Evolutionary conservation across 2,329 filamentous ascomycete species (phyloP).

Genomic region (Lithohypha guttulata): DNA sequence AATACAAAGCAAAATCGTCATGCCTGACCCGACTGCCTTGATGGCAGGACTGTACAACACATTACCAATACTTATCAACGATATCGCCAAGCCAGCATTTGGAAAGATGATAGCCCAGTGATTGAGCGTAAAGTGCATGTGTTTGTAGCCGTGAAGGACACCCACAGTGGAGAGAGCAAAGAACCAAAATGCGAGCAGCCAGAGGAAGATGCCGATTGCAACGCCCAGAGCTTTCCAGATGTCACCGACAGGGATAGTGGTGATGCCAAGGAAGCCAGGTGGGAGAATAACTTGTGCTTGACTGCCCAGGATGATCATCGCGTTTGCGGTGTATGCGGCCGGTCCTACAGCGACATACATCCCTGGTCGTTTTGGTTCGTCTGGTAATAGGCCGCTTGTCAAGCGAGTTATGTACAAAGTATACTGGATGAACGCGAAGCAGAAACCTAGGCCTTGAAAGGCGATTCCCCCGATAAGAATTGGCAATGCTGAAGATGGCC

Average conservation of each 20-base stretch:
- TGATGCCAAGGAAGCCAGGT: constrained; percentile 8
- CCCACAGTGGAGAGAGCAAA: constrained; percentile 9
- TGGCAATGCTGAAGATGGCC: constrained; percentile 40
- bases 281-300: constrained; percentile 8
- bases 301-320: constrained; percentile 8
- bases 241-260: constrained; percentile 3
- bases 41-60: constrained; percentile 42
- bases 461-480: constrained; percentile 56
- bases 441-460: constrained; percentile 59
- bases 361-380: constrained; percentile 52
- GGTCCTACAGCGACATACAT: constrained; percentile 66
- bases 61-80: constrained; percentile 46
- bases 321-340: constrained; percentile 17
- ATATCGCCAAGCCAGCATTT: constrained; percentile 51
- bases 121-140: constrained; percentile 39
- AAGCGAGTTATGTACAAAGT: constrained; percentile 58
- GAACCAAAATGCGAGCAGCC: constrained; percentile 13
- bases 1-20: constrained; percentile 46
- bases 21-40: constrained; percentile 42
- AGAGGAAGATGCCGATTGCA: constrained; percentile 9
- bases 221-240: constrained; percentile 5
- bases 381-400: constrained; percentile 54
- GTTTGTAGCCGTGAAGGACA: constrained; percentile 20
- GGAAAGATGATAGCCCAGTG: constrained; percentile 59
- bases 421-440: constrained; percentile 61